Base-by-base conservation (phyloP, 805 yeast genomes). In the Kazachstania kunashirensis region DNA sequence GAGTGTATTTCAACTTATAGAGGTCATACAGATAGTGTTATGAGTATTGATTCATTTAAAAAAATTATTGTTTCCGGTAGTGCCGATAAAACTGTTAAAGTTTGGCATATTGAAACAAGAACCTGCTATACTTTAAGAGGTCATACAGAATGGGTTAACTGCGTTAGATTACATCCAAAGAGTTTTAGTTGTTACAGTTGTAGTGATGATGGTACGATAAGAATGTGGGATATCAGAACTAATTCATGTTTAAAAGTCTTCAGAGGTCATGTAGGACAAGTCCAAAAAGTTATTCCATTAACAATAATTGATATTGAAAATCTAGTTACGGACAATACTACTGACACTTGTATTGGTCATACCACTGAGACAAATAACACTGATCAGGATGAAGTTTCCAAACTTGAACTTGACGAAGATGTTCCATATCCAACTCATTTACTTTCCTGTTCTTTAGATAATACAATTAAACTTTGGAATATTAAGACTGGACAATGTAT, bases 91-190 rank as follows among this genome's bases (percentile, higher is more conserved):
- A 85, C 95, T 0, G 81, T 92, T 37, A 85, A 86, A 58, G 88
- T 92, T 11, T 92, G 98, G 98, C 94, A 92, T 57, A 95, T 92
- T 31, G 95, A 84, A 55, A 76, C 86, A 6, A 70, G 95, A 61
- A 83, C 94, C 1, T 92, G 96, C 54, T 84, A 81, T 59, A 86
- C 97, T 0, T 67, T 92, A 40, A 69, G 96, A 29, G 98, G 98
- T 6, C 98, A 92, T 57, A 72, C 81, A 0, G 96, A 84, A 48
- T 79, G 94, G 77, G 96, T 92, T 14, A 86, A 84, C 46, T 75
- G 83, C 43, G 97, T 92, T 36, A 83, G 83, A 62, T 75, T 88
- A 38, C 95, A 88, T 57, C 71, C 83, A 3, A 73, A 73, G 38
- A 77, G 94, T 30, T 74, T 75, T 42, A 80, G 94, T 1, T 71